These are phyloP conservation scores for Flagelloscypha sp. DNA, from an alignment of 768 basidiomycete genomes.

Conservation along the genomic window DNA sequence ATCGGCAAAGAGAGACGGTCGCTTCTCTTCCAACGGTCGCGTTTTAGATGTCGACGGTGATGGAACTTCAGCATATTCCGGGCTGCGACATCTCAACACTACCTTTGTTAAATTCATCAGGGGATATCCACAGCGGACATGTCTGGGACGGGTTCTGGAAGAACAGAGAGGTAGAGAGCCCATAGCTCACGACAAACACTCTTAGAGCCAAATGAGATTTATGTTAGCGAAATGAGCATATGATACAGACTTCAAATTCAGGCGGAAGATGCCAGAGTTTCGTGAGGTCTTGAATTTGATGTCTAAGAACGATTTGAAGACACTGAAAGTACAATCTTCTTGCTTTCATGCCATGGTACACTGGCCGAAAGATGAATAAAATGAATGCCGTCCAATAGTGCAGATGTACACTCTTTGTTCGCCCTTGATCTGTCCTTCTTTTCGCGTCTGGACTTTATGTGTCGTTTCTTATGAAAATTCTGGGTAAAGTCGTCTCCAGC, in stretches of 20 bases:
- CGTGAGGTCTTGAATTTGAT: slow-evolving; percentile 59
- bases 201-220: slow-evolving; percentile 25
- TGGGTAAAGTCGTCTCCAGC: slow-evolving; percentile 53
- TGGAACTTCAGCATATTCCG: no score
- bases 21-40: no score
- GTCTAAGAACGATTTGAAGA: slow-evolving; percentile 71
- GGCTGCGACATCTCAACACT: no score
- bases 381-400: slow-evolving; percentile 4
- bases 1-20: no score
- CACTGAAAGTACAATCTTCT: slow-evolving; percentile 79
- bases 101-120: no score
- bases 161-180: slow-evolving; percentile 60
- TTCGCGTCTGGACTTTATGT: slow-evolving; percentile 48
- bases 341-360: slow-evolving; percentile 76
- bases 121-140: no score
- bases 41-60: no score
- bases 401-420: slow-evolving; percentile 47
- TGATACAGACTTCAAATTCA: slow-evolving; percentile 63
- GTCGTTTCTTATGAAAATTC: slow-evolving; percentile 58
- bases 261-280: slow-evolving; percentile 62
- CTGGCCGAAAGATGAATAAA: slow-evolving; percentile 29
- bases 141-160: slow-evolving; percentile 53
- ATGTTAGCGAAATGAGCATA: slow-evolving; percentile 7
- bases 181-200: slow-evolving; percentile 73
- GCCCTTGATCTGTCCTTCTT: slow-evolving; percentile 46